Evolutionary conservation across 345 rosid genomes (phyloP).

Genomic region (Citrus mangshanensis): DNA sequence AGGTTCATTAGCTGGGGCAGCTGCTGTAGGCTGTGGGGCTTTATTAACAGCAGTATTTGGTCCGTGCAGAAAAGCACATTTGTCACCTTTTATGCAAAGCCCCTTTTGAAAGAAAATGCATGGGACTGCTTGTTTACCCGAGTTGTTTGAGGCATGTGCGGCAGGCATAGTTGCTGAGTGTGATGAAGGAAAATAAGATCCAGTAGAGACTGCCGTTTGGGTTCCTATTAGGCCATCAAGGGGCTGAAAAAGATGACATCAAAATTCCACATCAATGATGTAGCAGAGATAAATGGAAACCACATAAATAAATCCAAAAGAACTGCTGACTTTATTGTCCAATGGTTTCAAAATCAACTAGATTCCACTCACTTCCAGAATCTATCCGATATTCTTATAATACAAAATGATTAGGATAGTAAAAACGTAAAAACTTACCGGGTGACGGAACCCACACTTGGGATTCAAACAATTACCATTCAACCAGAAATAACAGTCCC

Average conservation of each 20-base stretch:
- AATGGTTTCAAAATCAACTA: neutral
- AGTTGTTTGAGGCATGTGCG: conserved; percentile 25
- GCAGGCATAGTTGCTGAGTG: conserved; percentile 7
- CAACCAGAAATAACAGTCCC: conserved; percentile 96
- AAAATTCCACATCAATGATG: conserved; percentile 2
- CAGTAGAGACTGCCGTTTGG: conserved; percentile 46
- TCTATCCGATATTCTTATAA: neutral
- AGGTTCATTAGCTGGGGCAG: conserved; percentile 32
- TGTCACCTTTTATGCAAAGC: conserved; percentile 77
- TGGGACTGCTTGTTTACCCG: conserved; percentile 62
- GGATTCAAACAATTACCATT: conserved; percentile 90
- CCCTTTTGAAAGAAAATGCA: conserved; percentile 89
- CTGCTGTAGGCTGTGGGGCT: conserved; percentile 29
- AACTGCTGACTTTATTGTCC: neutral
- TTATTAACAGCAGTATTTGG: conserved; percentile 43
- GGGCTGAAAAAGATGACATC: conserved; percentile 51
- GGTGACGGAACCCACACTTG: conserved; percentile 90
- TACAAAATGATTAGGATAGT: neutral
- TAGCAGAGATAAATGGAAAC: neutral
- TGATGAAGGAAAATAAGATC: conserved; percentile 35
- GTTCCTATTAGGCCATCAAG: conserved; percentile 83
- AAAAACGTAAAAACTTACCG: conserved; percentile 52
- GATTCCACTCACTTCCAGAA: neutral
- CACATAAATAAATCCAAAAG: neutral
- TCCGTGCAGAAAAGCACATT: conserved; percentile 75